Evolutionary conservation across 1,284 basidiomycete genomes (phyloP), one percentile per base, ranked within the genome.

Genomic region (Ganoderma lucidum): DNA sequence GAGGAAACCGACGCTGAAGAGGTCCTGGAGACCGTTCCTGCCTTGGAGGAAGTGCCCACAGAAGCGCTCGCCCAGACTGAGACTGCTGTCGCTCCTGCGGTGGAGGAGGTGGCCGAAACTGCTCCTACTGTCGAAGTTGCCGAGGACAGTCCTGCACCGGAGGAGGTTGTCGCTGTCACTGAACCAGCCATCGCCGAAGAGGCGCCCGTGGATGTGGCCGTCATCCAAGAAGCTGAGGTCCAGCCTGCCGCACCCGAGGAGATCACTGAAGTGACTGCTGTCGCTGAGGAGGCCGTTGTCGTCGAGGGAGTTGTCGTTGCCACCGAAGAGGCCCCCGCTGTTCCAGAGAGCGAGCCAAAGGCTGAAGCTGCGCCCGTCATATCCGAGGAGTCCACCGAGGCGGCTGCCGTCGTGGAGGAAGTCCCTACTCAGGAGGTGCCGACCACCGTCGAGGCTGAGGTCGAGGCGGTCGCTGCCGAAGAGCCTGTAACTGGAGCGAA

Each of bases 121-220:
- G 51, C 41, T 32, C 23, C 62, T 23, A 23, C 23, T 9, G 55
- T 32, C n/a, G 32, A 35, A 15, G 45, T 48, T 3, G 56, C 48
- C 42, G 71, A 71, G 19, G 67, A 69, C n/a, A 45, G 35, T 39
- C 45, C 59, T 42, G 55, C 58, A 3, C 39, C 30, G 19, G 45
- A 28, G 23, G 61, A 62, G 30, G 32, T 53, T 28, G 9, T 28
- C 12, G 48, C 48, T 53, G 48, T 28, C 23, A 23, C 28, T 23
- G 48, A n/a, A 53, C 12, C 42, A 3, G 23, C 61, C 30, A 10
- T 45, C 45, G 17, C 17, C 23, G 62, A 62, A 23, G 45, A 48
- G 17, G 17, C 61, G 42, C 28, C 41, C 14, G 61, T 45, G 32
- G 32, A 23, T 39, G 59, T 17, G 6, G 41, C 23, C 2, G 30